Base-by-base conservation (phyloP, 2,329 filamentous ascomycete genomes). In the Rhexocercosporidium sp. region DNA sequence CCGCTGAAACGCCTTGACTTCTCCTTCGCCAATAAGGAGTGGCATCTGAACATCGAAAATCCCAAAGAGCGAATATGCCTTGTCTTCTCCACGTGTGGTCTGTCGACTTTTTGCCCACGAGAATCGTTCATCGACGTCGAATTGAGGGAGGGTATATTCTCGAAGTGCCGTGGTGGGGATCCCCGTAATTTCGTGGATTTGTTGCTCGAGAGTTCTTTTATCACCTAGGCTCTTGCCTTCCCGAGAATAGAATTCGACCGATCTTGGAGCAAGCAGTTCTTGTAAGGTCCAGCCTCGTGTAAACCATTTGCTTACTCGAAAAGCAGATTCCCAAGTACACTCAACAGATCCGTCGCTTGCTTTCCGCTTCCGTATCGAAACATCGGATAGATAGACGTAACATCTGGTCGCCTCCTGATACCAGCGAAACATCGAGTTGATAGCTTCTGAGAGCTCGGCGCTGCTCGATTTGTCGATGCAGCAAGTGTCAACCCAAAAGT, bases 1-100 rank as follows among this genome's bases (percentile, higher is more conserved):
- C 6, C 79, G 71, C 0, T 61, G 25, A 27, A 80, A 81, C 0
- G 80, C 76, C 0, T 72, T 74, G n/a, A 61, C 68, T 0, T 27
- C 1, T 0, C 78, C 77, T 61, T 81, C 78, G 1, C 81, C 59
- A 64, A 83, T 83, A 0, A 83, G 49, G 6, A 82, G 69, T 0
- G 81, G 29, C 29, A 31, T 31, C 29, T 31, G 29, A 9, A 31
- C 29, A 31, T 31, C 29, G 29, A 31, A 31, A 31, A 31, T 31
- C 4, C 29, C 29, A 31, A 31, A 31, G 9, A 31, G 29, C 29
- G 29, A 31, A 31, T 31, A 31, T 31, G 29, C 29, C 29, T 31
- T 31, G 29, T 31, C 29, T 31, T 77, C 78, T 22, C 47, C 29
- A 9, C 29, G 29, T 31, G 29, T 31, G 29, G 29, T 31, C 9